These are phyloP conservation scores for Nemania bipapillata DNA, from an alignment of 2,329 filamentous ascomycete genomes.

Conservation along the genomic window DNA sequence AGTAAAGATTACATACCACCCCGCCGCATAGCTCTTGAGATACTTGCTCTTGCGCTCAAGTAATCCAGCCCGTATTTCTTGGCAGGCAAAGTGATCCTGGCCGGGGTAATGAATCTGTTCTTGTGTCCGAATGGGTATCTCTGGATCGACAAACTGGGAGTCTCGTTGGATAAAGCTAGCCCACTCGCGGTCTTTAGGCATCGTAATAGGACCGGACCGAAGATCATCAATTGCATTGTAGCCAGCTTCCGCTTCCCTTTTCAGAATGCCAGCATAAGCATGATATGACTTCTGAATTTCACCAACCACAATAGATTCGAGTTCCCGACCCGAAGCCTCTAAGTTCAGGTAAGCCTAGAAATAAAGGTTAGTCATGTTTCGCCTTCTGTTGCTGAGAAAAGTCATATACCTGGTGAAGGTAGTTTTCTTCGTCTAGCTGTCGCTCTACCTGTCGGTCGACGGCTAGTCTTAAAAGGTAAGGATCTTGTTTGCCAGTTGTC, in stretches of 20 bases:
- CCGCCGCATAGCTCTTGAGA: conserved; percentile 93
- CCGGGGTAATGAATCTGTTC: conserved; percentile 92
- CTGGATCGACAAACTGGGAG: conserved; percentile 87
- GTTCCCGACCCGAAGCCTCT: conserved; percentile 90
- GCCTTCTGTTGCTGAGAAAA: not conserved
- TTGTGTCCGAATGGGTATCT: conserved; percentile 77
- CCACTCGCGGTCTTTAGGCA: conserved; percentile 96
- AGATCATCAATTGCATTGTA: conserved; percentile 83
- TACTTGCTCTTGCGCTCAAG: conserved; percentile 99
- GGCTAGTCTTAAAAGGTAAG: conserved; percentile 83
- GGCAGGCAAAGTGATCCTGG: conserved; percentile 80
- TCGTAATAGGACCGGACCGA: conserved; percentile 84
- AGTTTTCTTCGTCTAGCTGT: conserved; percentile 97
- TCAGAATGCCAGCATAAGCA: conserved; percentile 88
- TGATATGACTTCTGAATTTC: conserved; percentile 99
- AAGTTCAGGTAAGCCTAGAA: conserved; percentile 88
- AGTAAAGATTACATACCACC: conserved; percentile 74
- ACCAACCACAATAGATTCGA: conserved; percentile 94
- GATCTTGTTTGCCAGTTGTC: conserved; percentile 87
- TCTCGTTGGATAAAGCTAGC: conserved; percentile 80
- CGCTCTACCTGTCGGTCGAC: conserved; percentile 91
- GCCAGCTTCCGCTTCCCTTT: conserved; percentile 86
- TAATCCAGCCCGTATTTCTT: conserved; percentile 89
- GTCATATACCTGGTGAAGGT: conserved; percentile 81
- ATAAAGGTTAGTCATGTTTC: conserved; percentile 37